Conservation (phyloP, 306 rosid genomes). For the Trichosanthes cucumerina region DNA sequence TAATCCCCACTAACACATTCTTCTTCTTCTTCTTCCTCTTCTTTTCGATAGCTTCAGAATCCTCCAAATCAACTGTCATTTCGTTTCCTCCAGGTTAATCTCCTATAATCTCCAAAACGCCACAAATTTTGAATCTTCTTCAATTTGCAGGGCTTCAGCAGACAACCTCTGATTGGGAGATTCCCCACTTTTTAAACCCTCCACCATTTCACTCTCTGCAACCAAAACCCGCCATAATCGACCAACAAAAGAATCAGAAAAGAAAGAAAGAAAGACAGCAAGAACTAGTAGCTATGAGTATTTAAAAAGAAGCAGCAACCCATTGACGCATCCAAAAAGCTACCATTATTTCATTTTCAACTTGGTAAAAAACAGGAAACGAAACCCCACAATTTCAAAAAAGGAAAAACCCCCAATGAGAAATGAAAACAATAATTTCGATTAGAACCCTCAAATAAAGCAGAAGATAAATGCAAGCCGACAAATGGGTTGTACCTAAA, state of each 20-base stretch:
- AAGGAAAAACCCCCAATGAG: not conserved
- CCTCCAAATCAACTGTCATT: conserved; percentile 38
- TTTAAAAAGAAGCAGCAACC: conserved; percentile 11
- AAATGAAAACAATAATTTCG: not conserved
- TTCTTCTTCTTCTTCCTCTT: conserved; percentile 19
- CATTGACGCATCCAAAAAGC: conserved; percentile 14
- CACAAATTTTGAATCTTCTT: conserved; percentile 14
- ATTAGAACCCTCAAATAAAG: conserved; percentile 15
- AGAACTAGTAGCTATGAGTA: conserved; percentile 9
- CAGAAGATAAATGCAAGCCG: conserved; percentile 27
- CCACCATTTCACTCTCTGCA: conserved; percentile 28
- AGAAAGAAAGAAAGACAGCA: not conserved
- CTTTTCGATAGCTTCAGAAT: conserved; percentile 13
- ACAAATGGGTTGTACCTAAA: conserved; percentile 43
- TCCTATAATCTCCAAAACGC: not conserved
- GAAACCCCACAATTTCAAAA: not conserved
- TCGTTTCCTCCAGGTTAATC: conserved; percentile 12
- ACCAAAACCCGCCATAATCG: conserved; percentile 26
- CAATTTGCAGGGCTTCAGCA: conserved; percentile 13
- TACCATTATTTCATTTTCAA: not conserved
- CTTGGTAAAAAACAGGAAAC: not conserved
- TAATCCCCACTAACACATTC: conserved; percentile 66
- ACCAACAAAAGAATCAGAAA: conserved; percentile 8
- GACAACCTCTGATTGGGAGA: not conserved
- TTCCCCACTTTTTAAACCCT: conserved; percentile 18